Evolutionary conservation across 305 asterid genomes (phyloP).

Genomic region (Solanum hybrid): DNA sequence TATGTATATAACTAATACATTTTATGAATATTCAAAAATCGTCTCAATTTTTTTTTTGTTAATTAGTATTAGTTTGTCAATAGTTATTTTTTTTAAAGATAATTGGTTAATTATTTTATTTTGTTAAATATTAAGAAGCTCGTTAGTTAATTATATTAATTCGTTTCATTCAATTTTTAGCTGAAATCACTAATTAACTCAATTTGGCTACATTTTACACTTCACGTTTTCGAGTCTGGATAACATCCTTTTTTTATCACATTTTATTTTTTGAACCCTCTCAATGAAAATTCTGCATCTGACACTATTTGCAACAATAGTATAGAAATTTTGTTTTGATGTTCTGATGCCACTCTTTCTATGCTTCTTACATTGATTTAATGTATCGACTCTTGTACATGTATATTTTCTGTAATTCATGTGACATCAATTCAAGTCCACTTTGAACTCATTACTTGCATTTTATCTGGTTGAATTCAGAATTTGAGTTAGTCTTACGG

Average conservation of each 20-base stretch:
- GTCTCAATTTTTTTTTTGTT: background rate
- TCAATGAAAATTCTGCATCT: background rate
- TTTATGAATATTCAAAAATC: background rate
- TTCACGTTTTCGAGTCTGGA: background rate
- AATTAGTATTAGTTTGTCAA: background rate
- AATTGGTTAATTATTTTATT: background rate
- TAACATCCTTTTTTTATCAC: background rate
- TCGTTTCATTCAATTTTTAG: no score
- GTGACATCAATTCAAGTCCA: background rate
- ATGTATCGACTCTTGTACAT: background rate
- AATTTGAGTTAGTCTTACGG: background rate
- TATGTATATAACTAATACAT: background rate
- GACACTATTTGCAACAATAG: background rate
- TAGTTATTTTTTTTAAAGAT: background rate
- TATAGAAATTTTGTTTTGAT: background rate
- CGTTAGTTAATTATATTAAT: background rate
- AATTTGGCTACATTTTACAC: background rate
- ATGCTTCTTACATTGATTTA: background rate
- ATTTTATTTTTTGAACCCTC: background rate
- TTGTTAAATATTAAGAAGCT: background rate
- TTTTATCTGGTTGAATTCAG: background rate
- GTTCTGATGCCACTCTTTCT: background rate
- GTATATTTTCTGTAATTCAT: background rate
- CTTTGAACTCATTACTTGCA: background rate
- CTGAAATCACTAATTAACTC: background rate